Evolutionary conservation across 2,329 filamentous ascomycete species (phyloP).

Genomic region (Domatiomyces catenatus): DNA sequence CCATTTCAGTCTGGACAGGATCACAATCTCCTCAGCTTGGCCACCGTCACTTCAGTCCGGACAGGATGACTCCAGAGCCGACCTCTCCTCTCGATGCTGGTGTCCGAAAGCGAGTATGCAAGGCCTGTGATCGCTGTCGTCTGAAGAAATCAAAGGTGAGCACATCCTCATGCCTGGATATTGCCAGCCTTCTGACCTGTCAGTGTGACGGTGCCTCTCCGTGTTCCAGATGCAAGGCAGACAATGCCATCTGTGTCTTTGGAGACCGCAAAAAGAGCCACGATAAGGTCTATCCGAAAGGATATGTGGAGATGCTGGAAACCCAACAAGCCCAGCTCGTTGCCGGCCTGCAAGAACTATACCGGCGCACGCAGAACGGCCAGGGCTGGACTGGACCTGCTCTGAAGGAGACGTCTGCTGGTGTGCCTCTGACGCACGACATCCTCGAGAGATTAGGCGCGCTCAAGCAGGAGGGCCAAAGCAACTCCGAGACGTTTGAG

Average conservation of each 20-base stretch:
- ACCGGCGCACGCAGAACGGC: slow-evolving; percentile 36
- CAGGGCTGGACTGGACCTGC: slow-evolving; percentile 41
- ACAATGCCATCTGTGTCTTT: slow-evolving; percentile 51
- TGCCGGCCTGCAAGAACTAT: slow-evolving; percentile 45
- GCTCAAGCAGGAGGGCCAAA: slow-evolving; percentile 37
- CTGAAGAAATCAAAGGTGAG: slow-evolving; percentile 51
- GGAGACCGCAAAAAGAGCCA: slow-evolving; percentile 51
- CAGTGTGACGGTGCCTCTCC: slow-evolving; percentile 47
- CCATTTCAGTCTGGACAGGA: no score
- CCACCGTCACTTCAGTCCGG: no score
- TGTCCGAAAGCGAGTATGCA: slow-evolving; percentile 47
- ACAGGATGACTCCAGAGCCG: slow-evolving; percentile 16
- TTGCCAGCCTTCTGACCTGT: slow-evolving; percentile 1
- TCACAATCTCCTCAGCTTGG: no score
- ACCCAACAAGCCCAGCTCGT: slow-evolving; percentile 50
- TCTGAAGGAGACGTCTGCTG: slow-evolving; percentile 36
- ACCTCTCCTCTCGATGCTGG: slow-evolving; percentile 15
- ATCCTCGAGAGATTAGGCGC: slow-evolving; percentile 45
- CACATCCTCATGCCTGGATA: slow-evolving; percentile 3
- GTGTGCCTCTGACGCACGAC: slow-evolving; percentile 48
- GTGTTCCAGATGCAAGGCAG: slow-evolving; percentile 46
- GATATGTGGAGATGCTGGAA: slow-evolving; percentile 54
- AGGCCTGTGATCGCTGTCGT: slow-evolving; percentile 51
- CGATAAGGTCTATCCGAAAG: slow-evolving; percentile 54
- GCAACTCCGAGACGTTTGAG: slow-evolving; percentile 38